Conservation (phyloP, 208 protist species). For the Borovskyia barvae region DNA sequence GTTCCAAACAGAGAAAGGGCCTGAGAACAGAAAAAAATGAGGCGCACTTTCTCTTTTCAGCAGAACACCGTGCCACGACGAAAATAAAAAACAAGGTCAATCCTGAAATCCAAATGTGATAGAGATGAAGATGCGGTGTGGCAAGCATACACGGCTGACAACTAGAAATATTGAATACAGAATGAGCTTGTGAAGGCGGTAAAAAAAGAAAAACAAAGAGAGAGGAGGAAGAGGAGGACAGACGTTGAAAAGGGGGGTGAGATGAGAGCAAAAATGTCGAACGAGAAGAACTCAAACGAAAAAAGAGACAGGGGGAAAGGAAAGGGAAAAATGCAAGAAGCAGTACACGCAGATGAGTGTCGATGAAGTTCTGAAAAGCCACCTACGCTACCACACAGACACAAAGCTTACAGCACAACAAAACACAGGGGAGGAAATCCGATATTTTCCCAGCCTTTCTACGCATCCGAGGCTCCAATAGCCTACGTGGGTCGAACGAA, state of each 20-base stretch:
- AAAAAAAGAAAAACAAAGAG: constrained; percentile 3
- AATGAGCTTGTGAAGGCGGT: not conserved
- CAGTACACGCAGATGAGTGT: not conserved
- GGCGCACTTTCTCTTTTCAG: not conserved
- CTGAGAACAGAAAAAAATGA: constrained; percentile 7
- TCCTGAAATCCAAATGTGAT: too few species aligned
- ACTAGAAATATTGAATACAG: too few species aligned
- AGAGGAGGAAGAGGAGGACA: not conserved
- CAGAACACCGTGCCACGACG: constrained; percentile 5
- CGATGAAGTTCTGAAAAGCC: not conserved
- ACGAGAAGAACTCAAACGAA: not conserved
- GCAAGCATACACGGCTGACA: too few species aligned
- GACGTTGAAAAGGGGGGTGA: not conserved
- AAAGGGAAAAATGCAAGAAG: not conserved
- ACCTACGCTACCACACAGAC: too few species aligned
- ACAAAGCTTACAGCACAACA: too few species aligned
- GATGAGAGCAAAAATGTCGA: not conserved
- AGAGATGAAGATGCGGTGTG: too few species aligned
- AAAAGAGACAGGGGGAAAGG: not conserved
- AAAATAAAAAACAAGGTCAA: too few species aligned
- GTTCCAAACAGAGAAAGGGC: not conserved
- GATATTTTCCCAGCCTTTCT: too few species aligned
- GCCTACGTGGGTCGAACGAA: too few species aligned
- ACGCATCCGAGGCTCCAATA: too few species aligned
- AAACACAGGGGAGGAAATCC: too few species aligned